Base-by-base conservation (phyloP, 1,284 basidiomycete genomes). In the Moesziomyces aphidis region DNA sequence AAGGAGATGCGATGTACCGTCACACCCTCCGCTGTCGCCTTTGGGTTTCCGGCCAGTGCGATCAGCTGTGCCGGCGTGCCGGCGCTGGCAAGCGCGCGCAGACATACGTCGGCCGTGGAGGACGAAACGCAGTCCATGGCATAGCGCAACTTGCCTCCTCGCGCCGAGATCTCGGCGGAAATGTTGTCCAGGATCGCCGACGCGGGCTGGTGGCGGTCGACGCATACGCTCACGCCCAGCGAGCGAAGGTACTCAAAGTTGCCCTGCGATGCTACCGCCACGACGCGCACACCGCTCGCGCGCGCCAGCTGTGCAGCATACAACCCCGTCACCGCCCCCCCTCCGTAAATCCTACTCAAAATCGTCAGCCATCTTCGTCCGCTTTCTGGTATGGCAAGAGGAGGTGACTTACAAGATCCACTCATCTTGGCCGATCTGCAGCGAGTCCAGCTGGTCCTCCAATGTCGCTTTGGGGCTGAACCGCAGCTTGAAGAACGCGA, bases 281-380 rank as follows among this genome's bases (percentile, higher is more conserved):
- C 54, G 22, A 76, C 59, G n/a, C 58, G 54, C 1, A 79, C 59
- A 2, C 67, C 56, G 19, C 74, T 58, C 36, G 76, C 55, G 0
- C 50, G 26, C 10, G 79, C 77, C 6, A 81, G 70, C 55, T 81
- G 80, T 3, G 72, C 46, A 6, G 68, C 58, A 51, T 78, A 81
- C 48, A 80, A 75, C n/a, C 80, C 80, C 13, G 80, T 81, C 11
- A 81, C 51, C 15, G 78, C 72, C 5, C 74, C 80, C 28, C 80
- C 80, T 22, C 79, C 79, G 55, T 80, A 81, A 56, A 79, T 68
- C 15, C 61, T 70, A 28, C 15, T 1, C 6, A 17, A 42, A 42
- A 17, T 17, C 23, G n/a, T 28, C 36, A 24, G 19, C 9, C 39
- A 1, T 42, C 39, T 7, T 42, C 13, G n/a, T n/a, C n/a, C n/a